Evolutionary conservation across 2,329 filamentous ascomycete species (phyloP).

Genomic region (Fusarium camptoceras): DNA sequence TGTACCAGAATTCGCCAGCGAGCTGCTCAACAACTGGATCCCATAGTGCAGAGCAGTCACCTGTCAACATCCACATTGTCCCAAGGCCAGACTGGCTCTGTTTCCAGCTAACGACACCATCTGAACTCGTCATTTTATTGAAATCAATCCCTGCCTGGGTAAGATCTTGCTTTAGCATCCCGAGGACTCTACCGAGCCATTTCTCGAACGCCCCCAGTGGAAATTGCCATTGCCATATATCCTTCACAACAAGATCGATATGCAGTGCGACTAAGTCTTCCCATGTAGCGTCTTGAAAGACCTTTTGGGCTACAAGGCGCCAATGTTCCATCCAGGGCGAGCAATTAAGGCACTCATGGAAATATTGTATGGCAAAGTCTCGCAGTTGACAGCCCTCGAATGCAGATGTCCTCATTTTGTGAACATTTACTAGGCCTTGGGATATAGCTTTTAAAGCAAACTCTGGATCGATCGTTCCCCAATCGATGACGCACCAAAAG

Average conservation of each 20-base stretch:
- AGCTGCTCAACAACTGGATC: background rate
- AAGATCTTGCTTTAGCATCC: background rate
- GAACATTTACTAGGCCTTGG: rapidly evolving
- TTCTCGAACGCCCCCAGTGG: rapidly evolving
- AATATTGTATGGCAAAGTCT: background rate
- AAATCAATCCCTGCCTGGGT: background rate
- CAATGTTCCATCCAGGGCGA: rapidly evolving
- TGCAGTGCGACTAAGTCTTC: rapidly evolving
- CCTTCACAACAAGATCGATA: rapidly evolving
- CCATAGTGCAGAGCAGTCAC: background rate
- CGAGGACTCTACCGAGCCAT: background rate
- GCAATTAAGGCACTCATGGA: background rate
- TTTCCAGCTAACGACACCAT: no score
- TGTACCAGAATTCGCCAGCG: rapidly evolving
- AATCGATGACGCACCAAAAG: no score
- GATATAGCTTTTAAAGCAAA: background rate
- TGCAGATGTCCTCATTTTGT: background rate
- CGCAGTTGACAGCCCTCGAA: background rate
- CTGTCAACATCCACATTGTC: rapidly evolving
- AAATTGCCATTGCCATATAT: rapidly evolving
- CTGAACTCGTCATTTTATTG: background rate
- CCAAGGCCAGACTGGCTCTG: background rate
- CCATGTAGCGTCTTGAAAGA: background rate
- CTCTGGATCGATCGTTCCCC: background rate
- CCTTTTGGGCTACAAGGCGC: background rate